phyloP scores from a whole-genome alignment of 2,329 filamentous ascomycete genomes.

The Pyrenochaeta sp. region DNA sequence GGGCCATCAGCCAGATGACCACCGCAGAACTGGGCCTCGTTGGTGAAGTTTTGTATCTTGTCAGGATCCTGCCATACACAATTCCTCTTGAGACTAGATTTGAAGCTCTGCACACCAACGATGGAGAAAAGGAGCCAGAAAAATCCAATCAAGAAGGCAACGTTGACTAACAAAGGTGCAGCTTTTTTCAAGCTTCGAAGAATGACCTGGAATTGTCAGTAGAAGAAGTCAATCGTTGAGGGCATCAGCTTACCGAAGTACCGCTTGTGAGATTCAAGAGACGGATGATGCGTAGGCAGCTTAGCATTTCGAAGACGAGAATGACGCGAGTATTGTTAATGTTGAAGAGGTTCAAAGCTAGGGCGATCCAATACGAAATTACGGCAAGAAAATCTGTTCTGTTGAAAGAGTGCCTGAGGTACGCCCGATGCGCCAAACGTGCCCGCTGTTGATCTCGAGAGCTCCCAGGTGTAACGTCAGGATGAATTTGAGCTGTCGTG shows the following conservation, averaged over 20 bases:
- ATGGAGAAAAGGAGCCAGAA: conserved; percentile 99
- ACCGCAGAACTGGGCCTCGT: conserved; percentile 78
- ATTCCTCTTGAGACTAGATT: conserved; percentile 58
- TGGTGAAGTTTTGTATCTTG: conserved; percentile 61
- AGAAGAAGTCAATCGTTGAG: conserved; percentile 9
- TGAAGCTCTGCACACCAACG: conserved; percentile 93
- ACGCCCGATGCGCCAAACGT: conserved; percentile 88
- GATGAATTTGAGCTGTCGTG: conserved; percentile 71
- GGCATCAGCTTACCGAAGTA: conserved; percentile 72
- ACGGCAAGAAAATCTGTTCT: conserved; percentile 93
- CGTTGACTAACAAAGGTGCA: conserved; percentile 86
- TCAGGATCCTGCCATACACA: conserved; percentile 62
- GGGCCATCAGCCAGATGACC: conserved; percentile 71
- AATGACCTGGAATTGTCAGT: conserved; percentile 82
- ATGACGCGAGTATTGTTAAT: conserved; percentile 75
- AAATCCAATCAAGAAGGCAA: conserved; percentile 92
- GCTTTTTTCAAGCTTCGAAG: conserved; percentile 94
- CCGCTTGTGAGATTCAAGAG: conserved; percentile 92
- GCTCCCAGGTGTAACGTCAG: conserved; percentile 63
- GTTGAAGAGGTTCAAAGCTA: conserved; percentile 73
- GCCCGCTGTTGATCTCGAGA: conserved; percentile 79
- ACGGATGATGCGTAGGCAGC: conserved; percentile 89
- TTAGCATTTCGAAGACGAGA: conserved; percentile 95
- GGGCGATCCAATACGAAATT: conserved; percentile 93
- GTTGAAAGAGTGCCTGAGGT: conserved; percentile 94